phyloP scores from a whole-genome alignment of 1,139 yeast species.

The Diutina pseudorugosa region DNA sequence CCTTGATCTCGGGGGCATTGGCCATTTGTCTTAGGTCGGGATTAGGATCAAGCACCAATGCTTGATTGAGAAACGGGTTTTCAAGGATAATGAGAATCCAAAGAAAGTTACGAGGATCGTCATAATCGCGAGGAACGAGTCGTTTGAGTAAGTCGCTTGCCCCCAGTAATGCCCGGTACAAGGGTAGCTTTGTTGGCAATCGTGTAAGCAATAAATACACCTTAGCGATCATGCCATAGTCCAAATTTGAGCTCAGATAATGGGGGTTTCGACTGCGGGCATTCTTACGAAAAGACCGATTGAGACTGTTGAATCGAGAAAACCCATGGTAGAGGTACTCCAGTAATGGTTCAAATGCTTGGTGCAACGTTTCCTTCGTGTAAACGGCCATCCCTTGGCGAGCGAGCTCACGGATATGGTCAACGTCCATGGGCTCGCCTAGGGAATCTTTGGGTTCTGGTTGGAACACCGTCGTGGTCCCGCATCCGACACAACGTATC shows the following conservation, averaged over 20 bases:
- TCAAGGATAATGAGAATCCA: conserved; percentile 56
- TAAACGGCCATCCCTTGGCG: conserved; percentile 17
- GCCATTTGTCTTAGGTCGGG: conserved; percentile 15
- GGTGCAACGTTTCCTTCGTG: conserved; percentile 15
- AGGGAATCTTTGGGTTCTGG: not conserved
- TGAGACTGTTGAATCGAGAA: conserved; percentile 27
- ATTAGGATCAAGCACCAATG: conserved; percentile 22
- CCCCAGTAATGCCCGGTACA: conserved; percentile 38
- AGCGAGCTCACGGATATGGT: conserved; percentile 16
- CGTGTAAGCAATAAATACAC: conserved; percentile 29
- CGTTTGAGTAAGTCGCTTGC: conserved; percentile 36
- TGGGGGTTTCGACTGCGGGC: conserved; percentile 13
- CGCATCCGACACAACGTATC: conserved; percentile 17
- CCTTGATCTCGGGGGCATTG: conserved; percentile 39
- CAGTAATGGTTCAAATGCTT: conserved; percentile 39
- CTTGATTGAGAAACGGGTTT: conserved; percentile 42
- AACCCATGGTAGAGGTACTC: conserved; percentile 30
- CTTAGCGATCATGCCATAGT: conserved; percentile 29
- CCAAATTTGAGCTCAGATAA: conserved; percentile 32
- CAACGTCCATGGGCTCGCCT: conserved; percentile 6
- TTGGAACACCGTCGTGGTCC: conserved; percentile 3
- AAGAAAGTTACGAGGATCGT: conserved; percentile 25
- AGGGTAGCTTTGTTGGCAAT: conserved; percentile 50
- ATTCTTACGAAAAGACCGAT: conserved; percentile 34
- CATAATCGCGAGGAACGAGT: conserved; percentile 19